Conservation (phyloP, 2,329 filamentous ascomycete genomes). For the Epichloe sibirici region DNA sequence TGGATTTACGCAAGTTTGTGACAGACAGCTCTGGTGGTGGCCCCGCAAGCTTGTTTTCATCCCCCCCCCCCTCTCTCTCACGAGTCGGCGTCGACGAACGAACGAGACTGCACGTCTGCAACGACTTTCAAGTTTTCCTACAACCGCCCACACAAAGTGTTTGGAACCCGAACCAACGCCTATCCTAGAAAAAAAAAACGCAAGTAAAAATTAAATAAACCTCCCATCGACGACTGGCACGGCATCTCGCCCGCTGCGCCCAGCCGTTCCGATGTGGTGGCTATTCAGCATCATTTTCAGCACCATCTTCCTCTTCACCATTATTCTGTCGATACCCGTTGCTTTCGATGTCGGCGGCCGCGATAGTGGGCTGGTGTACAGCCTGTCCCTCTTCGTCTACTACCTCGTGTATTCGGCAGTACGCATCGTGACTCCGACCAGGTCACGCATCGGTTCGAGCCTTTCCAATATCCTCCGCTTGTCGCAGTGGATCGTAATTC, state of each 20-base stretch:
- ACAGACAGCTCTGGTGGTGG: not conserved
- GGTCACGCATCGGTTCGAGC: conserved; percentile 61
- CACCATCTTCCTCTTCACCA: conserved; percentile 75
- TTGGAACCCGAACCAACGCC: not conserved
- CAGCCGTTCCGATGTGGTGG: conserved; percentile 57
- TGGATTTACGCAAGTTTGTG: not conserved
- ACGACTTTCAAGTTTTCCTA: not conserved
- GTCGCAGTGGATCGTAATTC: conserved; percentile 79
- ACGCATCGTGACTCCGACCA: conserved; percentile 68
- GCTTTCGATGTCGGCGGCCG: conserved; percentile 96
- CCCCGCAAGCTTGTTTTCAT: not conserved
- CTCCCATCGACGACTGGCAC: conserved; percentile 5
- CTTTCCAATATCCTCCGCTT: conserved; percentile 57
- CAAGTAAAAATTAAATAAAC: not conserved
- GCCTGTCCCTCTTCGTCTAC: conserved; percentile 75
- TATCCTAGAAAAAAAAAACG: not conserved
- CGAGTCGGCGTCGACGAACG: not conserved
- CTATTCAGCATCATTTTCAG: conserved; percentile 70
- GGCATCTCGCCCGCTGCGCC: conserved; percentile 14
- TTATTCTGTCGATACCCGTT: conserved; percentile 90
- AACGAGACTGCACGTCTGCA: not conserved
- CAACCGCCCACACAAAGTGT: not conserved
- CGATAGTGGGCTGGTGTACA: conserved; percentile 89
- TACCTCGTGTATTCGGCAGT: conserved; percentile 80
- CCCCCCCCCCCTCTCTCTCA: no score